Base-by-base conservation (phyloP, 1,139 yeast species). In the Magnusiomyces tetraspermus region DNA sequence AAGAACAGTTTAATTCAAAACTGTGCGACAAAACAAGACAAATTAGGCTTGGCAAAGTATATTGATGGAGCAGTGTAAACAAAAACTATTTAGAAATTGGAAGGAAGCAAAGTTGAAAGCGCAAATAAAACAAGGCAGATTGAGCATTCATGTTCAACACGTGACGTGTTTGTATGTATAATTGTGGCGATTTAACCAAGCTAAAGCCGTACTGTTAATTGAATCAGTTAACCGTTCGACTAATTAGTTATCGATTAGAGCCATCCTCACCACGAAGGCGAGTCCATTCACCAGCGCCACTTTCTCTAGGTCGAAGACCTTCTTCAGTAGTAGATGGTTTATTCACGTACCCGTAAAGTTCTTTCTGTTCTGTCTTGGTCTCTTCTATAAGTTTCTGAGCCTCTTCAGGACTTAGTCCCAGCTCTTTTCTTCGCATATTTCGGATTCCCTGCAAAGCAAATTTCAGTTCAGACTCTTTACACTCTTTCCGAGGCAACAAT, bases 261-360 rank as follows among this genome's bases (percentile, higher is more conserved):
- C 95, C 95, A 56, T 72, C 79, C 66, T 89, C 97, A 1, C 96
- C 96, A 60, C 97, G 74, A 1, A 75, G 60, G 21, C 69, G 65
- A 0, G 85, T 84, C 97, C 97, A 89, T 50, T 76, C 85, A 0
- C 74, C 76, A 2, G 79, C 74, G 0, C 97, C 97, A 41, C 89
- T 81, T 65, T 85, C 84, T 54, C 97, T 57, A 59, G 78, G 64
- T 8, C 62, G 61, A 1, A 61, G 58, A 2, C 46, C 56, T 23
- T 54, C 54, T 44, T 53, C 55, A 36, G 41, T 51, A 17, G 57
- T 48, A 23, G 58, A 52, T 21, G 56, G 54, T 6, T 50, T 52
- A n/a, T 19, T 26, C n/a, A 44, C 37, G 19, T 51, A 57, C 3
- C 67, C 65, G 40, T 59, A 58, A 19, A 73, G 58, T 52, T 74